Conservation (phyloP, 1,284 basidiomycete genomes). For the Leccinum discolor region DNA sequence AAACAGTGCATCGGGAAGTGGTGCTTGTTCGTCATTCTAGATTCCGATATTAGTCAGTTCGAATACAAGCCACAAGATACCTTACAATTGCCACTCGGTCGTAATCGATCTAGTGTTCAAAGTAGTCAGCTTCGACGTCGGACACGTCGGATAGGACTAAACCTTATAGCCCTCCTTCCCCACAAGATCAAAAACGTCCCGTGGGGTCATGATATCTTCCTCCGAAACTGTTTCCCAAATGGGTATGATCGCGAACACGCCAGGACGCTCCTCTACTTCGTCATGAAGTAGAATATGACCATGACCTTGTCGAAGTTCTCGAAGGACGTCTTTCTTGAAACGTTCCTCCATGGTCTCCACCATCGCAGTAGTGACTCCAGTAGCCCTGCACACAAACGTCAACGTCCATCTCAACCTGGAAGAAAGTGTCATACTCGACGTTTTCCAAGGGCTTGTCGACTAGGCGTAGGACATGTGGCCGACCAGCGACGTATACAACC, state of each 20-base stretch:
- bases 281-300: slow-evolving; percentile 94
- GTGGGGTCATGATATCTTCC: slow-evolving; percentile 91
- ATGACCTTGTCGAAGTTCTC: slow-evolving; percentile 72
- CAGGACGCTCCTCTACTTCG: slow-evolving; percentile 92
- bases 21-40: slow-evolving; percentile 95
- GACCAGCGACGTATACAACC: slow-evolving; percentile 88
- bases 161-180: slow-evolving; percentile 76
- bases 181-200: slow-evolving; percentile 81
- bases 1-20: slow-evolving; percentile 82
- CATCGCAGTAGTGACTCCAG: slow-evolving; percentile 89
- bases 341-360: slow-evolving; percentile 93
- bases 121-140: slow-evolving; percentile 8
- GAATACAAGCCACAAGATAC: not conserved
- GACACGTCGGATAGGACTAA: slow-evolving; percentile 11
- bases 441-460: slow-evolving; percentile 90
- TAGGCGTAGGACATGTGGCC: slow-evolving; percentile 93
- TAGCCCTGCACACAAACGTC: slow-evolving; percentile 60
- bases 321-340: slow-evolving; percentile 89
- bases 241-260: slow-evolving; percentile 86
- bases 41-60: slow-evolving; percentile 9
- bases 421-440: slow-evolving; percentile 70
- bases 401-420: not conserved
- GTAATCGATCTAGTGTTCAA: slow-evolving; percentile 75
- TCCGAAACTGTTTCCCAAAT: slow-evolving; percentile 88
- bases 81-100: slow-evolving; percentile 84